Conservation (phyloP, 176 grass and related monocot species). For the Bothriochloa decipiens region DNA sequence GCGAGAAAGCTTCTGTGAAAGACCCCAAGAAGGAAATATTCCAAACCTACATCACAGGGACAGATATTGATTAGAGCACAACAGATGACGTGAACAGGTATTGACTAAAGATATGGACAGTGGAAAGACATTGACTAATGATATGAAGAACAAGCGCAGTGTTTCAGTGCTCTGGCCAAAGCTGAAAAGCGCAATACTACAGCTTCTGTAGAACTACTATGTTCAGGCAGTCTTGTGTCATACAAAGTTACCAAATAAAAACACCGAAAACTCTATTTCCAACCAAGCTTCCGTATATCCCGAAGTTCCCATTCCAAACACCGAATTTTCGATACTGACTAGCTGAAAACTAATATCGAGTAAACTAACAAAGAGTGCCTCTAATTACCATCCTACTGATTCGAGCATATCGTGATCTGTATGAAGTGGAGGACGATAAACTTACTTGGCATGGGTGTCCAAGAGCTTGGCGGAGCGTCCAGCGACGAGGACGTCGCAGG, state of each 20-base stretch:
- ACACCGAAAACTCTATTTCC: background rate
- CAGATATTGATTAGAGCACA: constrained; percentile 30
- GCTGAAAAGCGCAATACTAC: background rate
- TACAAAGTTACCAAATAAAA: background rate
- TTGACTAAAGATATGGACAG: background rate
- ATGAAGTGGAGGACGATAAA: background rate
- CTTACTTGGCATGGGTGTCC: constrained; percentile 88
- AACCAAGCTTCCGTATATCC: background rate
- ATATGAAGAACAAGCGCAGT: background rate
- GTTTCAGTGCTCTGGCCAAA: background rate
- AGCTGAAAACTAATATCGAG: background rate
- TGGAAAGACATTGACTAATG: background rate
- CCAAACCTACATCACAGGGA: constrained; percentile 66
- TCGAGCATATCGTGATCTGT: constrained; percentile 6
- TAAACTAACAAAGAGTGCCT: background rate
- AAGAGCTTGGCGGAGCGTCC: constrained; percentile 84
- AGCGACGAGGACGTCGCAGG: constrained; percentile 82
- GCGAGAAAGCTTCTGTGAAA: constrained; percentile 91
- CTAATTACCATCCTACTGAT: background rate
- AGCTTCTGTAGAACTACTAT: background rate
- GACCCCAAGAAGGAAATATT: constrained; percentile 95
- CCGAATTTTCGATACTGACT: background rate
- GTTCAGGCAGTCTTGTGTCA: background rate
- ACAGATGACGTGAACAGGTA: background rate
- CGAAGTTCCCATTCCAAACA: background rate